phyloP scores from a whole-genome alignment of 2,329 filamentous ascomycete species.

The Taxawa tesnikishii region DNA sequence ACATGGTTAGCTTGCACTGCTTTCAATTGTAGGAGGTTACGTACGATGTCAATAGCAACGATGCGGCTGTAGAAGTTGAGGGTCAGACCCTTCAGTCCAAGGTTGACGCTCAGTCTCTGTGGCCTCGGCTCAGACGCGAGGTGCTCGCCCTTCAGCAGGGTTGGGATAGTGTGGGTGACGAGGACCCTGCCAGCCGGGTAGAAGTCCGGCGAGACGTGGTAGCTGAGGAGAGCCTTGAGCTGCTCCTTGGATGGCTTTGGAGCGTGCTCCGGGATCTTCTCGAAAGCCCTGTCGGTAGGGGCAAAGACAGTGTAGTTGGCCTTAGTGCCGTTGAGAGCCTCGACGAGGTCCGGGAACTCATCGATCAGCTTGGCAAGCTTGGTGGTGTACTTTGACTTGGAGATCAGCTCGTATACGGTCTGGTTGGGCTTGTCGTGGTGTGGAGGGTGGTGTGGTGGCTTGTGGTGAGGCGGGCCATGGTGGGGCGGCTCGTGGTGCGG shows the following conservation, averaged over 20 bases:
- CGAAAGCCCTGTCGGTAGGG: slow-evolving; percentile 65
- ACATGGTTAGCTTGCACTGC: slow-evolving; percentile 6
- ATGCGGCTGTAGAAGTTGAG: slow-evolving; percentile 70
- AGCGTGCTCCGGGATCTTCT: slow-evolving; percentile 44
- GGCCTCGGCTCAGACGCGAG: slow-evolving; percentile 47
- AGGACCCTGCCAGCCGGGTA: slow-evolving; percentile 58
- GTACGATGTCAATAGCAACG: slow-evolving; percentile 56
- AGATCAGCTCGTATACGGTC: slow-evolving; percentile 72
- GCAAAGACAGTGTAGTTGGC: slow-evolving; percentile 73
- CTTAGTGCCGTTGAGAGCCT: slow-evolving; percentile 60
- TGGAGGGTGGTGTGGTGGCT: slow-evolving; percentile 20
- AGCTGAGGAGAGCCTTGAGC: slow-evolving; percentile 56
- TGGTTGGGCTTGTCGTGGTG: slow-evolving; percentile 42
- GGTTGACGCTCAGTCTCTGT: slow-evolving; percentile 61
- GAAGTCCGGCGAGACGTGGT: slow-evolving; percentile 60
- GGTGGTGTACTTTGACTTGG: slow-evolving; percentile 62
- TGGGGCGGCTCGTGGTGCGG: slow-evolving; percentile 14
- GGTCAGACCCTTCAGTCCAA: slow-evolving; percentile 50
- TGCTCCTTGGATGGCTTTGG: slow-evolving; percentile 56
- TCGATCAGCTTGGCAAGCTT: slow-evolving; percentile 66
- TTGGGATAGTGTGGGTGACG: slow-evolving; percentile 61
- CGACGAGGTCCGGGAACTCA: slow-evolving; percentile 58
- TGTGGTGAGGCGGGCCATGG: slow-evolving; percentile 15
- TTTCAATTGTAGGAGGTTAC: no score
- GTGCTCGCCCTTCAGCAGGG: slow-evolving; percentile 43